Conservation (phyloP, 176 grass and related monocot genomes). For the Raddia guianensis region DNA sequence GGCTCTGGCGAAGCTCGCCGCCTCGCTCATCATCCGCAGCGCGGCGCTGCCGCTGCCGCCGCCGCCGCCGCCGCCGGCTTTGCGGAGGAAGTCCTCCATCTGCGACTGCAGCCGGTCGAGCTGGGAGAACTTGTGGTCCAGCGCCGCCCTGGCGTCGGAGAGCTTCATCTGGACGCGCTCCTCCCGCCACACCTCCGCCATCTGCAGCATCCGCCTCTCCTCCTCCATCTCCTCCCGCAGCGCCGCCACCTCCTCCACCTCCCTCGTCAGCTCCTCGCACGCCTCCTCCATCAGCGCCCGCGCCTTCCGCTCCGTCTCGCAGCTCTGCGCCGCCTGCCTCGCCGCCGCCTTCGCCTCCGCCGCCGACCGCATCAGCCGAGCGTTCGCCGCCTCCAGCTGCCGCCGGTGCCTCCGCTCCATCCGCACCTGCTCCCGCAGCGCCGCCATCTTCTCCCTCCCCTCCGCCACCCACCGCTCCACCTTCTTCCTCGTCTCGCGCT, state of each 20-base stretch:
- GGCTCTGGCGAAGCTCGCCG: slow-evolving; percentile 2
- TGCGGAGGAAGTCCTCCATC: slow-evolving; percentile 50
- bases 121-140: slow-evolving; percentile 42
- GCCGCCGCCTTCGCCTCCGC: slow-evolving; percentile 30
- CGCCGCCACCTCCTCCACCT: slow-evolving; percentile 59
- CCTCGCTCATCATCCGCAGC: slow-evolving; percentile 23
- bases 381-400: slow-evolving; percentile 45
- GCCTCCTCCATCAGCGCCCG: slow-evolving; percentile 67
- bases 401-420: slow-evolving; percentile 46
- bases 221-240: slow-evolving; percentile 60
- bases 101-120: slow-evolving; percentile 45
- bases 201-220: slow-evolving; percentile 64
- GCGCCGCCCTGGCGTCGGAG: slow-evolving; percentile 47
- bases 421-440: slow-evolving; percentile 3
- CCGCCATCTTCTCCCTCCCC: slow-evolving; percentile 28
- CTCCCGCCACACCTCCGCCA: slow-evolving; percentile 69
- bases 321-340: slow-evolving; percentile 37
- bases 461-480: neutral
- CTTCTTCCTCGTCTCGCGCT: slow-evolving; percentile 18
- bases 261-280: slow-evolving; percentile 59
- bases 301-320: slow-evolving; percentile 54
- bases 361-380: slow-evolving; percentile 21
- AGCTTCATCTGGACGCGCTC: slow-evolving; percentile 71
- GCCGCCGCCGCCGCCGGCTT: neutral
- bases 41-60: neutral